Conservation (phyloP, 2,329 filamentous ascomycete genomes). For the Hymenoscyphus fraxineus region DNA sequence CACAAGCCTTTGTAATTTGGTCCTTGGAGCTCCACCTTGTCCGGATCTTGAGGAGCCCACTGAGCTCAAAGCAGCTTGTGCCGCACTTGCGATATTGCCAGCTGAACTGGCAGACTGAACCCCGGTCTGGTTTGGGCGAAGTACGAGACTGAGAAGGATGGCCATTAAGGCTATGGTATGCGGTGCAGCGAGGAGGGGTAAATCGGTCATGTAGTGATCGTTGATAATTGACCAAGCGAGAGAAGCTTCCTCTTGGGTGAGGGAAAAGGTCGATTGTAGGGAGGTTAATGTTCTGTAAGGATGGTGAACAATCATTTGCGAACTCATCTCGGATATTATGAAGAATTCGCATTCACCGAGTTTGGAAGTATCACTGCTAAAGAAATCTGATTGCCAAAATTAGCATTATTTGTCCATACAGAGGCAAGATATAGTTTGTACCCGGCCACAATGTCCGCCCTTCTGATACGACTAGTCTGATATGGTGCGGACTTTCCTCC, state of each 20-base stretch:
- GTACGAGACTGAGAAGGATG: constrained; percentile 64
- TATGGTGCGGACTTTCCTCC: constrained; percentile 96
- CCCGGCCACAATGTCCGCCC: constrained; percentile 80
- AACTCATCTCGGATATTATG: constrained; percentile 69
- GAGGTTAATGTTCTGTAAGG: constrained; percentile 66
- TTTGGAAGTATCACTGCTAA: constrained; percentile 61
- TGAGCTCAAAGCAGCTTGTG: constrained; percentile 33
- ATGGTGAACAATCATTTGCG: constrained; percentile 71
- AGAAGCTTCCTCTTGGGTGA: constrained; percentile 60
- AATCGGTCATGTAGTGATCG: constrained; percentile 69
- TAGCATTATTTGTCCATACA: constrained; percentile 9
- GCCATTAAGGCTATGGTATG: constrained; percentile 68
- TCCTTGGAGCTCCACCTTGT: constrained; percentile 22
- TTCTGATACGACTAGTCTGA: constrained; percentile 83
- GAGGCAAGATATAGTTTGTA: constrained; percentile 30
- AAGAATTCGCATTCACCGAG: constrained; percentile 73
- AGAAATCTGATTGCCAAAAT: constrained; percentile 47
- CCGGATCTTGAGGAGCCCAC: constrained; percentile 26
- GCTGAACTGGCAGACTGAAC: constrained; percentile 42
- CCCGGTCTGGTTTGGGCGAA: constrained; percentile 53
- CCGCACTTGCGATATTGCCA: constrained; percentile 34
- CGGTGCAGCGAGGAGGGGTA: constrained; percentile 64
- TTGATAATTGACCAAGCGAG: constrained; percentile 70
- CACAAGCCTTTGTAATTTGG: constrained; percentile 50
- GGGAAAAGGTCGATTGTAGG: constrained; percentile 54